Evolutionary conservation across 352 stramenopile species (phyloP).

Genomic region (Globisporangium parvum): DNA sequence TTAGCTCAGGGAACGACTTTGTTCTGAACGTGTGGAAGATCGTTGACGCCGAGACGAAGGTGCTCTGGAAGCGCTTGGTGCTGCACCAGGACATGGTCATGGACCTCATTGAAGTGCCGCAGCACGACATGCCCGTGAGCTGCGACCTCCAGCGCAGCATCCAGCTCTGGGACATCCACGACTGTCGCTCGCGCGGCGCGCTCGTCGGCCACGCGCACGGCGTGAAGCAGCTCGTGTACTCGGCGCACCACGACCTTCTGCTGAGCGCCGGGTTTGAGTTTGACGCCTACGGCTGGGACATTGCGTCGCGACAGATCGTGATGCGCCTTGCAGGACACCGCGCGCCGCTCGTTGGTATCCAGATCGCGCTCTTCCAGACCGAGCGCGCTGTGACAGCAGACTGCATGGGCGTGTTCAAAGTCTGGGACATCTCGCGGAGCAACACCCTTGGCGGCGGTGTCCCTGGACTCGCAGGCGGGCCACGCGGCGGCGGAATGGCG

Average conservation of each 20-base stretch:
- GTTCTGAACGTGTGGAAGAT: conserved; percentile 72
- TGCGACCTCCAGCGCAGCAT: conserved; percentile 70
- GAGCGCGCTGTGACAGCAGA: conserved; percentile 81
- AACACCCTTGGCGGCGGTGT: conserved; percentile 4
- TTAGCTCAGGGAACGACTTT: conserved; percentile 64
- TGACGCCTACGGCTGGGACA: conserved; percentile 77
- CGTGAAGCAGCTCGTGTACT: conserved; percentile 78
- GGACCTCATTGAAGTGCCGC: conserved; percentile 62
- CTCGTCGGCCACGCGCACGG: conserved; percentile 59
- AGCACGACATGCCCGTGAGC: conserved; percentile 70
- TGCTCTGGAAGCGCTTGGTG: conserved; percentile 48
- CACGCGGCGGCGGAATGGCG: conserved; percentile 12
- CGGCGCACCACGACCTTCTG: conserved; percentile 60
- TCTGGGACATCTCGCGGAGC: conserved; percentile 76
- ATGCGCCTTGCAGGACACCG: conserved; percentile 65
- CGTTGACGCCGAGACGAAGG: conserved; percentile 41
- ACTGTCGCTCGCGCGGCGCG: conserved; percentile 47
- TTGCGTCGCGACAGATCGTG: conserved; percentile 66
- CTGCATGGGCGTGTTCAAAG: conserved; percentile 62
- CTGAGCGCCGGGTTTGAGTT: conserved; percentile 84
- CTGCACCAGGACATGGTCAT: conserved; percentile 54
- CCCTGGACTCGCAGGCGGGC: not conserved
- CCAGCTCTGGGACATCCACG: conserved; percentile 76
- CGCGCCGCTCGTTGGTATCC: conserved; percentile 65
- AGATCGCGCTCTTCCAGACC: conserved; percentile 65